Evolutionary conservation across 2,329 filamentous ascomycete genomes (phyloP).

Genomic region (Penicillium sp.): DNA sequence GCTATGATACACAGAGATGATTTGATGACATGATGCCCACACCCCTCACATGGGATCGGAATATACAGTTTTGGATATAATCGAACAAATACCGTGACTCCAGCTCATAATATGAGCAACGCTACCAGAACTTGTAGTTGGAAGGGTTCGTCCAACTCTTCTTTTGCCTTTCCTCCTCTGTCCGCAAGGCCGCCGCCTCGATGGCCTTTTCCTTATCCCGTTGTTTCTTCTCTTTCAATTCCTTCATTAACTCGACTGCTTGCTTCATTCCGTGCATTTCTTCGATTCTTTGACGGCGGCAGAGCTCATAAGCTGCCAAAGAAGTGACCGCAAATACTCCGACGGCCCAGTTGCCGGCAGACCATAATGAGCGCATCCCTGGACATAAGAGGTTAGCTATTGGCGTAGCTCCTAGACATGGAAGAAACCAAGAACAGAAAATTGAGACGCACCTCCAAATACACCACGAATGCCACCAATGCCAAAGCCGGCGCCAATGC

Average conservation of each 20-base stretch:
- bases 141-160: conserved; percentile 46
- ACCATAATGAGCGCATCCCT: conserved; percentile 58
- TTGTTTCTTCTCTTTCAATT: conserved; percentile 68
- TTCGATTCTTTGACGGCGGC: conserved; percentile 69
- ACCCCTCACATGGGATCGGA: conserved; percentile 12
- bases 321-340: conserved; percentile 70
- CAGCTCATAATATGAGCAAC: conserved; percentile 19
- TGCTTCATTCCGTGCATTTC: conserved; percentile 83
- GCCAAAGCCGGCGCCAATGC: conserved; percentile 76
- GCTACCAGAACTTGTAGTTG: conserved; percentile 51
- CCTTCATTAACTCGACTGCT: conserved; percentile 77
- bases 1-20: conserved; percentile 28
- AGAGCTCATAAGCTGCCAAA: conserved; percentile 79
- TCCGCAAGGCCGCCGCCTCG: conserved; percentile 34
- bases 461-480: conserved; percentile 73
- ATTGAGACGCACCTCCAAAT: conserved; percentile 62
- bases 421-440: background rate
- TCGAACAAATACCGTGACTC: conserved; percentile 34
- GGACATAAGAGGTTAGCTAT: conserved; percentile 9
- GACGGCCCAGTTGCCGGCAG: conserved; percentile 82
- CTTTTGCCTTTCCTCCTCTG: conserved; percentile 41
- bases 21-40: conserved; percentile 21
- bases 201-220: conserved; percentile 45
- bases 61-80: conserved; percentile 25
- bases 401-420: background rate